phyloP scores from a whole-genome alignment of 2,329 filamentous ascomycete species.

The Tolypocladium album region DNA sequence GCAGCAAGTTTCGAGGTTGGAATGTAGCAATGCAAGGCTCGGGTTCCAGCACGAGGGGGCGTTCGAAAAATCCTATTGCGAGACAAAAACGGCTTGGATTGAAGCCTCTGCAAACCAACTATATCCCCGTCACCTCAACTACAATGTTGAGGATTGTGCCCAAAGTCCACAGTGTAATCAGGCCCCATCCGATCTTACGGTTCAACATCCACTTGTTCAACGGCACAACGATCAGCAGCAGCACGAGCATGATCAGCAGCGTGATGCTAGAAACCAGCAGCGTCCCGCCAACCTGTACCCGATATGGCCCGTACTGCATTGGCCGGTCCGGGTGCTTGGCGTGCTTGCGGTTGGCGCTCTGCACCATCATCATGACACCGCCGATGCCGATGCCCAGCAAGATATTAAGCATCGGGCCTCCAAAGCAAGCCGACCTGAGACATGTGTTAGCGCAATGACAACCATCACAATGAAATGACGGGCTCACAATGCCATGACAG shows the following conservation, averaged over 20 bases:
- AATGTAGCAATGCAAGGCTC: not conserved
- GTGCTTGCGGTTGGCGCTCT: slow-evolving; percentile 54
- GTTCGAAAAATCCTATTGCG: not conserved
- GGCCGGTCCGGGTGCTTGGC: slow-evolving; percentile 55
- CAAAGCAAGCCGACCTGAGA: slow-evolving; percentile 74
- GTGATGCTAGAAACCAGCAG: slow-evolving; percentile 79
- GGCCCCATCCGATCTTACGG: slow-evolving; percentile 65
- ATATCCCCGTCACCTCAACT: slow-evolving; percentile 56
- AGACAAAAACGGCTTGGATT: not conserved
- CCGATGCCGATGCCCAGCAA: slow-evolving; percentile 87
- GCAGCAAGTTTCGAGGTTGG: not conserved
- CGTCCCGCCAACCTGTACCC: slow-evolving; percentile 74
- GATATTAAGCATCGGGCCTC: slow-evolving; percentile 98
- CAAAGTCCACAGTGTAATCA: slow-evolving; percentile 71
- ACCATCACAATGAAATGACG: not conserved
- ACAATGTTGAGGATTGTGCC: slow-evolving; percentile 75
- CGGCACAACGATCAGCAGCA: slow-evolving; percentile 71
- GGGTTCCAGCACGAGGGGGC: not conserved
- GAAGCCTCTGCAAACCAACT: not conserved
- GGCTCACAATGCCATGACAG: slow-evolving; percentile 78
- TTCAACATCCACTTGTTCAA: slow-evolving; percentile 80
- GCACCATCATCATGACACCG: slow-evolving; percentile 78
- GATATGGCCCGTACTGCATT: slow-evolving; percentile 63
- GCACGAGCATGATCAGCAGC: slow-evolving; percentile 67
- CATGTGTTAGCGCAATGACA: not conserved